phyloP scores from a whole-genome alignment of 2,329 filamentous ascomycete species.

The Chaetomium sp. region DNA sequence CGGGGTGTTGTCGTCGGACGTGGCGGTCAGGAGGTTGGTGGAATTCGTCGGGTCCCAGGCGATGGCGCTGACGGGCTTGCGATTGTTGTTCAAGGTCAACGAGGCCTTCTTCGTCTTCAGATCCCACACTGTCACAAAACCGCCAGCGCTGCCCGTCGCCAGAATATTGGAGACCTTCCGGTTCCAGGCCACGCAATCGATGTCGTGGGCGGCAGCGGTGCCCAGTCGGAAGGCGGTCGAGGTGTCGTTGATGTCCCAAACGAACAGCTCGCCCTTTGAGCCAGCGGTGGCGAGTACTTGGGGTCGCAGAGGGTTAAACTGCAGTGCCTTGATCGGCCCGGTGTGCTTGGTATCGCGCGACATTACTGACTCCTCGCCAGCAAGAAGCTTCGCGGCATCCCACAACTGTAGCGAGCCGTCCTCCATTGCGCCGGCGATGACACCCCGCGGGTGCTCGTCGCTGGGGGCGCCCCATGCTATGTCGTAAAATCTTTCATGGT shows the following conservation, averaged over 20 bases:
- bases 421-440: constrained; percentile 93
- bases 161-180: constrained; percentile 96
- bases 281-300: constrained; percentile 92
- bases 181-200: constrained; percentile 98
- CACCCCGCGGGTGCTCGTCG: constrained; percentile 75
- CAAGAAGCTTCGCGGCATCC: constrained; percentile 74
- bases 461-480: constrained; percentile 89
- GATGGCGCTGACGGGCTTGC: constrained; percentile 92
- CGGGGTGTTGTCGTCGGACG: constrained; percentile 83
- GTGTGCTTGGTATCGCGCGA: constrained; percentile 87
- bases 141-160: constrained; percentile 87
- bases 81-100: constrained; percentile 90
- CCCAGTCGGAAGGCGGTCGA: constrained; percentile 86
- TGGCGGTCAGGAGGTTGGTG: constrained; percentile 91
- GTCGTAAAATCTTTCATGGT: constrained; percentile 80
- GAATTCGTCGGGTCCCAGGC: constrained; percentile 97
- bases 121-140: constrained; percentile 98
- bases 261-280: constrained; percentile 92
- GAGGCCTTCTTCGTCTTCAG: constrained; percentile 97
- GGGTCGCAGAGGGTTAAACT: constrained; percentile 92
- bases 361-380: constrained; percentile 67
- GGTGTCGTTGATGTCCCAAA: constrained; percentile 91
- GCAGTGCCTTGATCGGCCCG: constrained; percentile 88
- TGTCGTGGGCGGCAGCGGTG: constrained; percentile 86
- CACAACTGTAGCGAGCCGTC: constrained; percentile 92